phyloP scores from a whole-genome alignment of 352 stramenopile species.

The Thalassiosira sp. region DNA sequence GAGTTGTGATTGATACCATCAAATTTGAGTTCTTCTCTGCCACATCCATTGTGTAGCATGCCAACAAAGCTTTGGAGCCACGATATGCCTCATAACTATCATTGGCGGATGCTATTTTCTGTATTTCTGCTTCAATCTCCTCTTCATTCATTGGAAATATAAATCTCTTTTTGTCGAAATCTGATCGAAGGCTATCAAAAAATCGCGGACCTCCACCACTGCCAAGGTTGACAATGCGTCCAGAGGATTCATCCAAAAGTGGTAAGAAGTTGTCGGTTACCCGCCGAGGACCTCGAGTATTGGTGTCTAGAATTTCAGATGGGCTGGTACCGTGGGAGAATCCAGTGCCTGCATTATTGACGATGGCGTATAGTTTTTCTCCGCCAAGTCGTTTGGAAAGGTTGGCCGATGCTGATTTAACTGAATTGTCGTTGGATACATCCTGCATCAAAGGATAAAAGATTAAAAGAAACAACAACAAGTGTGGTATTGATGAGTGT shows the following conservation, averaged over 20 bases:
- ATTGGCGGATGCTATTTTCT: conserved; percentile 27
- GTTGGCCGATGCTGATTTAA: conserved; percentile 46
- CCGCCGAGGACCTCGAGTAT: conserved; percentile 61
- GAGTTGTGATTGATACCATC: conserved; percentile 54
- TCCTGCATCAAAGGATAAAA: too few species aligned
- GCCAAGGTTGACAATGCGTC: conserved; percentile 73
- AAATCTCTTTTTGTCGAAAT: conserved; percentile 27
- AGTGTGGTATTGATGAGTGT: too few species aligned
- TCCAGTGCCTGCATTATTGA: conserved; percentile 79
- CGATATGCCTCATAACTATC: conserved; percentile 47
- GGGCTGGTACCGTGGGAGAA: conserved; percentile 18
- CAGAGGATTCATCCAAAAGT: conserved; percentile 44
- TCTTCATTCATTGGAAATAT: conserved; percentile 32
- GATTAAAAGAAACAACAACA: too few species aligned
- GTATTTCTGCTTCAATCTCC: conserved; percentile 52
- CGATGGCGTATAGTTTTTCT: conserved; percentile 61
- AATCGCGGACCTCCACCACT: conserved; percentile 58
- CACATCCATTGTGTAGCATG: conserved; percentile 60
- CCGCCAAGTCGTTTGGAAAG: conserved; percentile 30
- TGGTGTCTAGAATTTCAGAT: conserved; percentile 65
- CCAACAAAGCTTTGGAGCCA: conserved; percentile 67
- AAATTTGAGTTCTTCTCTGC: conserved; percentile 58
- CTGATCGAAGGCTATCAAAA: conserved; percentile 19
- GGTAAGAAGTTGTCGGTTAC: conserved; percentile 66
- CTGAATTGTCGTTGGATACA: conserved; percentile 53